Evolutionary conservation across 1,284 basidiomycete genomes (phyloP), one percentile per base, ranked within the genome.

Genomic region (Caloboletus inedulis): DNA sequence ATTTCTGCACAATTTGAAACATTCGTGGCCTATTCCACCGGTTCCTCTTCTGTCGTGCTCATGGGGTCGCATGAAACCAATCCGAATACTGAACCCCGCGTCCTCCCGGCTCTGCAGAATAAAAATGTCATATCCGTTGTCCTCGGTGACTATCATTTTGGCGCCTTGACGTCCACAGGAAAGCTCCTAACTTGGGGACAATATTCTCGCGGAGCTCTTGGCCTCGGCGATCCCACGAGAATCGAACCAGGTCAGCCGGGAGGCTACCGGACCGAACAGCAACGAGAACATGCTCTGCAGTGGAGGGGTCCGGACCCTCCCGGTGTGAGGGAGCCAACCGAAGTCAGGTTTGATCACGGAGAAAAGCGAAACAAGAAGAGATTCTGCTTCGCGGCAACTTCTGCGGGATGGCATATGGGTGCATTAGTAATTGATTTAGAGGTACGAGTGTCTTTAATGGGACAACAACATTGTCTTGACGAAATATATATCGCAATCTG

Each of bases 61-160:
- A 80, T 84, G 70, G 84, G 84, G 35, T 72, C 77, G 40, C 73
- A 72, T 16, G 67, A 72, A 36, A 80, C 77, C 7, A 68, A 68
- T 31, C 56, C 66, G 25, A 69, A 70, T 18, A 72, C 74, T 40
- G 62, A 63, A 40, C 87, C 91, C 3, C 75, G 77, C 31, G 72
- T 90, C 54, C 77, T 89, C 3, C 84, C 87, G 1, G 78, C 77
- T 21, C 72, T 96, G 19, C 90, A 94, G 61, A 78, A 87, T 59
- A 79, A 75, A 55, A 75, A 77, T 36, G 79, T 95, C 51, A 93
- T 95, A 57, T 90, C 90, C 51, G 85, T 94, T 51, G 84, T 87
- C 9, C 77, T 93, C 43, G 94, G 94, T 5, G 93, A 97, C 69
- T 95, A 94, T 69, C 94, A 97, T 72, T 85, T 77, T 62, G 89